Base-by-base conservation (phyloP, 2,329 filamentous ascomycete genomes). In the Sporothrix pallida region DNA sequence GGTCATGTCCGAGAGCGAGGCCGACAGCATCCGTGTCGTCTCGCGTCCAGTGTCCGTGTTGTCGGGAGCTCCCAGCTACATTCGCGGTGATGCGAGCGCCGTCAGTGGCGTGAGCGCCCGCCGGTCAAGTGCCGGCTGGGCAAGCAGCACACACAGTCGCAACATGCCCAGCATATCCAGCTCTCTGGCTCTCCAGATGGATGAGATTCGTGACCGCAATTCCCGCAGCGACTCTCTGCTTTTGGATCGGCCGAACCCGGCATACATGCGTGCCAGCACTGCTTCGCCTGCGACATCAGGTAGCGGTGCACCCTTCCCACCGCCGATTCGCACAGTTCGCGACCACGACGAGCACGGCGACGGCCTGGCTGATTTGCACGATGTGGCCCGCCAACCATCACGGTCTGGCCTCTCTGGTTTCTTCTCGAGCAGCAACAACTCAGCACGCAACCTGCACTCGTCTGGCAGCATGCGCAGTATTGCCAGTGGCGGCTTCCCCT, bases 261-360 rank as follows among this genome's bases (percentile, higher is more conserved):
- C 82, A 10, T 84, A 85, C 76, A 78, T 74, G 15, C 81, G 71
- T 83, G 3, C 56, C 9, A 73, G n/a, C 46, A 73, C 73, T 0
- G 42, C 42, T 9, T 73, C 75, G 8, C 71, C 74, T 1, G 54
- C 71, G 1, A 68, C 72, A 3, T 50, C 74, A 12, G 85, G 48
- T 17, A 62, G 67, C 17, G 67, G 46, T 1, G 80, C 75, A 80
- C 83, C 74, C 80, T 81, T 72, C 76, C 82, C 76, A 76, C 83
- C 77, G 37, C 63, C 67, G 13, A 60, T 72, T 8, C 85, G 84
- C 60, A 82, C 86, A 44, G 83, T 91, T 56, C 85, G 85, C 23
- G 85, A 91, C 75, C 85, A 88, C 74, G 89, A 91, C 76, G 90
- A 91, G 78, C 83, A 91, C 76, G 89, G 89, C 3, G 90, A 92